Conservation (phyloP, 2,329 filamentous ascomycete genomes). For the Aspergillus jensenii region DNA sequence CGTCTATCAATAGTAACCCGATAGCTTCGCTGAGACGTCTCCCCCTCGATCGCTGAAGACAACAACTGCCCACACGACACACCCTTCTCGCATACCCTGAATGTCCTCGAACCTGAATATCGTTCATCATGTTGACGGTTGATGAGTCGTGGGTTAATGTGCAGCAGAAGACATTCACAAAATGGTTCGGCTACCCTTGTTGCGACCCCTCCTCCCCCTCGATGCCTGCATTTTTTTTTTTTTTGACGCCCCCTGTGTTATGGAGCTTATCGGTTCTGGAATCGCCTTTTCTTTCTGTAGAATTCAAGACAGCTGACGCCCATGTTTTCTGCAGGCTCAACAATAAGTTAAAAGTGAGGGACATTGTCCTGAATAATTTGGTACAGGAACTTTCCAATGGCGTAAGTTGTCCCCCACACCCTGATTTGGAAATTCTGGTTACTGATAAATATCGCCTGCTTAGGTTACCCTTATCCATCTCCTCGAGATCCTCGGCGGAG, state of each 20-base stretch:
- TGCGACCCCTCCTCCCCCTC: not conserved
- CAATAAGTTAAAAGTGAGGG: slow-evolving; percentile 80
- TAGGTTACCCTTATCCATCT: slow-evolving; percentile 94
- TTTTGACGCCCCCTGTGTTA: slow-evolving; percentile 3
- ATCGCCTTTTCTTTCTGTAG: not conserved
- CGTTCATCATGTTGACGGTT: slow-evolving; percentile 45
- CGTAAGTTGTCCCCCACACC: slow-evolving; percentile 57
- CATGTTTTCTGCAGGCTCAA: slow-evolving; percentile 68
- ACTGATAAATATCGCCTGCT: not conserved
- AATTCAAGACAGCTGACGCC: not conserved
- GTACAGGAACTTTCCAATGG: slow-evolving; percentile 90
- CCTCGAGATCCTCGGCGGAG: slow-evolving; percentile 90
- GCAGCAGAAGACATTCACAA: slow-evolving; percentile 98
- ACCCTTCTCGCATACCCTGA: slow-evolving; percentile 23
- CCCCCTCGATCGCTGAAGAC: not conserved
- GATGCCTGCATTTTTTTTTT: not conserved
- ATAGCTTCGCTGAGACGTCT: not conserved
- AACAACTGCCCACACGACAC: not conserved
- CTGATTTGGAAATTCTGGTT: not conserved
- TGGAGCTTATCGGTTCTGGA: not conserved
- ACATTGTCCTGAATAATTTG: slow-evolving; percentile 80
- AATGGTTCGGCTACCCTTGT: slow-evolving; percentile 63
- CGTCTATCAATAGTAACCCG: slow-evolving; percentile 11
- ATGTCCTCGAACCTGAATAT: slow-evolving; percentile 27
- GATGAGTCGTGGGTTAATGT: slow-evolving; percentile 71